These are phyloP conservation scores for Exserohilum turcica DNA, from an alignment of 2,329 filamentous ascomycete species.

Conservation along the genomic window DNA sequence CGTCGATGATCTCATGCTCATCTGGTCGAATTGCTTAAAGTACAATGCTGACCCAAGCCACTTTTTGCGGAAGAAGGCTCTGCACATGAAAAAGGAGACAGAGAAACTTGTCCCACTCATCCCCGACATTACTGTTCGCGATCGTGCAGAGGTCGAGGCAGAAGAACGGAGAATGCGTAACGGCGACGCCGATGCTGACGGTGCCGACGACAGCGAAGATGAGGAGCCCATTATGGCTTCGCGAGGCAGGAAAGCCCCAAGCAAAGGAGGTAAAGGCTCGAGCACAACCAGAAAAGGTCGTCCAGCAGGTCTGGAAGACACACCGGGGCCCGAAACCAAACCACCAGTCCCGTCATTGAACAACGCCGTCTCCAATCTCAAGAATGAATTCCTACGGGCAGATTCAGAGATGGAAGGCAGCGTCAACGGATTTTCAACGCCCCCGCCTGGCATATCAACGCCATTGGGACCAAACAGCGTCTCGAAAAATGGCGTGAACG, in stretches of 20 bases:
- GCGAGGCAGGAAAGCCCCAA: conserved; percentile 83
- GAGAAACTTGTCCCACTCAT: conserved; percentile 96
- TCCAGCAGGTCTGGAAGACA: conserved; percentile 75
- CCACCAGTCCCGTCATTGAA: conserved; percentile 66
- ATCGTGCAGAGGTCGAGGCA: conserved; percentile 87
- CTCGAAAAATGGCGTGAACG: conserved; percentile 60
- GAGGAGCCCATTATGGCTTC: conserved; percentile 96
- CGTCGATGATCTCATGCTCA: conserved; percentile 87
- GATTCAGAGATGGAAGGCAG: conserved; percentile 86
- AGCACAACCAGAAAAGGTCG: conserved; percentile 72
- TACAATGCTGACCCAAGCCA: conserved; percentile 93
- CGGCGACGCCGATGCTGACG: conserved; percentile 79
- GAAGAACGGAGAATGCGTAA: conserved; percentile 76
- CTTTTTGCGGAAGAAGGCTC: conserved; percentile 86
- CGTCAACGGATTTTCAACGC: conserved; percentile 82
- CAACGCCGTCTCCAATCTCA: conserved; percentile 55
- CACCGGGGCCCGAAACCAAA: conserved; percentile 76
- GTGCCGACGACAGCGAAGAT: conserved; percentile 89
- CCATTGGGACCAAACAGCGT: conserved; percentile 73
- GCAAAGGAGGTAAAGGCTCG: conserved; percentile 72
- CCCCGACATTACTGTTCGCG: conserved; percentile 86
- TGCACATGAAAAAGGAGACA: conserved; percentile 96
- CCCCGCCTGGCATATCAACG: conserved; percentile 76
- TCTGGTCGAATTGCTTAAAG: conserved; percentile 95
- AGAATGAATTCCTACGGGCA: conserved; percentile 60